phyloP scores from a whole-genome alignment of 2,329 filamentous ascomycete species.

The Penicillium sp. region DNA sequence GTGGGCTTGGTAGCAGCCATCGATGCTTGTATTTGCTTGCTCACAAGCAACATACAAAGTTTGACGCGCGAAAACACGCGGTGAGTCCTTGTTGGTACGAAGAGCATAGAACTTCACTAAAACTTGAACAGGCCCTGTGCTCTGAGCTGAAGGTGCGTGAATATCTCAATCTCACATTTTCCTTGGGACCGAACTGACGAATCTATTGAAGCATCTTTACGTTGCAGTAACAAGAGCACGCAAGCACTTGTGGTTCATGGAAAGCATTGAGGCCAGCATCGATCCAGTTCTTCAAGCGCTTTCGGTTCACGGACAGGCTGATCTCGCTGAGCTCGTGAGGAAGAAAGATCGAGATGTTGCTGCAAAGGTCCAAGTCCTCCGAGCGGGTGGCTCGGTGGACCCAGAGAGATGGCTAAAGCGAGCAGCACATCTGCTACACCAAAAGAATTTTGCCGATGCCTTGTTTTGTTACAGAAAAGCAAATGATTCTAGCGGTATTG shows the following conservation, averaged over 20 bases:
- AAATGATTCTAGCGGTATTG: conserved; percentile 8
- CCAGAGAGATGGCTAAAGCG: conserved; percentile 19
- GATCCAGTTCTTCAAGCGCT: conserved; percentile 17
- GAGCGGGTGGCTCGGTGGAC: conserved; percentile 19
- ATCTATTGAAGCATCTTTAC: conserved; percentile 25
- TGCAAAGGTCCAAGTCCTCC: conserved; percentile 16
- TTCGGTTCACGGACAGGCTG: neutral
- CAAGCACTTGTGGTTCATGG: conserved; percentile 24
- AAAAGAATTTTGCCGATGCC: conserved; percentile 21
- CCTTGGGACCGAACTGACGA: neutral
- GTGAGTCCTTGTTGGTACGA: neutral
- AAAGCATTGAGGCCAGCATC: conserved; percentile 12
- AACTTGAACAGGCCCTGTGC: conserved; percentile 9
- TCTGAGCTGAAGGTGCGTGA: conserved; percentile 12
- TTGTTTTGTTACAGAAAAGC: conserved; percentile 18
- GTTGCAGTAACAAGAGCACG: conserved; percentile 31
- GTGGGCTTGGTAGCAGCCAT: conserved; percentile 18
- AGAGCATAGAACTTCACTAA: neutral
- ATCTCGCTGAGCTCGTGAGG: conserved; percentile 18
- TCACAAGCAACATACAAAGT: neutral
- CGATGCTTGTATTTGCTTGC: conserved; percentile 19
- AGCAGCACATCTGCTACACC: conserved; percentile 20
- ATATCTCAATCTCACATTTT: neutral
- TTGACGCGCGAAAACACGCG: conserved; percentile 22
- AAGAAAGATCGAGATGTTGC: conserved; percentile 13